Conservation (phyloP, 2,329 filamentous ascomycete genomes). For the Pseudogymnoascus sp. region DNA sequence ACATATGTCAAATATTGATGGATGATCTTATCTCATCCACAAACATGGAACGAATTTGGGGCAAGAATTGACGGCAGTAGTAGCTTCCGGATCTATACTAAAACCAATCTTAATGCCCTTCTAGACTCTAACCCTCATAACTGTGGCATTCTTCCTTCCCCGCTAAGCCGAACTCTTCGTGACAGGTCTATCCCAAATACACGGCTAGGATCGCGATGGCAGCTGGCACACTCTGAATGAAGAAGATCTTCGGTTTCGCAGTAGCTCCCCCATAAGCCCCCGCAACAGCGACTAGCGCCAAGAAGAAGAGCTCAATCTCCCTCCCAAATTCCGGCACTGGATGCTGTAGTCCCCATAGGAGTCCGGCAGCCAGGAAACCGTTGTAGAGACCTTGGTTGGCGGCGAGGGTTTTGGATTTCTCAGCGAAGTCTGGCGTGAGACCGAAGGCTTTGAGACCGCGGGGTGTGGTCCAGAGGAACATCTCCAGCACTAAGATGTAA, state of each 20-base stretch:
- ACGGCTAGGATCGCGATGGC: slow-evolving; percentile 26
- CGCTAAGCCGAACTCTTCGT: background rate
- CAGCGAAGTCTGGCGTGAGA: slow-evolving; percentile 37
- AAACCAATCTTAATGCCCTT: background rate
- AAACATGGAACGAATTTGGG: background rate
- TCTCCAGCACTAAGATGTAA: slow-evolving; percentile 43
- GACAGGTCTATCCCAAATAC: slow-evolving; percentile 11
- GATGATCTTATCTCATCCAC: background rate
- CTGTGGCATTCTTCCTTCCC: background rate
- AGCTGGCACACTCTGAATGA: slow-evolving; percentile 35
- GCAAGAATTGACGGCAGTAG: background rate
- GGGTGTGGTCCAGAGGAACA: slow-evolving; percentile 42
- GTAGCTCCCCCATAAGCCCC: slow-evolving; percentile 39
- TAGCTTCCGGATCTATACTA: background rate
- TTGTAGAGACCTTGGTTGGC: slow-evolving; percentile 47
- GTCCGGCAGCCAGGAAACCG: slow-evolving; percentile 42
- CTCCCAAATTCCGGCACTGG: slow-evolving; percentile 34
- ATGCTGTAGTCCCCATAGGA: slow-evolving; percentile 40
- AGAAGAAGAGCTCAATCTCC: slow-evolving; percentile 42
- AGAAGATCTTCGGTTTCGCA: slow-evolving; percentile 34
- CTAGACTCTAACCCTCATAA: background rate
- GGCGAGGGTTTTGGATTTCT: slow-evolving; percentile 37
- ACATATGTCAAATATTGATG: background rate
- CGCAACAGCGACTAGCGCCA: slow-evolving; percentile 37
- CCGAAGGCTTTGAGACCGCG: slow-evolving; percentile 38